Evolutionary conservation across 768 basidiomycete genomes (phyloP).

Genomic region (Auricularia sp.): DNA sequence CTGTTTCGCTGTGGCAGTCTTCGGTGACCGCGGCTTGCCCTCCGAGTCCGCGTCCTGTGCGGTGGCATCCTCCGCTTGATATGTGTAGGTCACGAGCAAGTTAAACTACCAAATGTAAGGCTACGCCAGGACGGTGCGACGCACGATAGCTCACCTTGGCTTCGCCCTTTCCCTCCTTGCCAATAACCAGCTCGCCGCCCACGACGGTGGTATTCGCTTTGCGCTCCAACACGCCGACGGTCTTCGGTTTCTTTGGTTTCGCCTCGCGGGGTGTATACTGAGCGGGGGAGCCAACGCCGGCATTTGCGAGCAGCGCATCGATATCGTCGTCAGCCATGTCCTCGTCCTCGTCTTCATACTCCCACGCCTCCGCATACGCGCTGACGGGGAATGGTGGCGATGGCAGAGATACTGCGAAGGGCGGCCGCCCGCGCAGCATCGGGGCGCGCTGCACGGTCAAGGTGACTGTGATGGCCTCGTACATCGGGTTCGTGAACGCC

Average conservation of each 20-base stretch:
- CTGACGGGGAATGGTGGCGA: conserved; percentile 70
- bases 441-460: conserved; percentile 67
- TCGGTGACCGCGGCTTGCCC: conserved; percentile 29
- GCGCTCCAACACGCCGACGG: conserved; percentile 77
- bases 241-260: conserved; percentile 20
- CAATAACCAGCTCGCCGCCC: conserved; percentile 79
- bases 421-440: conserved; percentile 49
- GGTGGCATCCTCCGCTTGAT: conserved; percentile 78
- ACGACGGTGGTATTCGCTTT: conserved; percentile 84
- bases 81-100: conserved; percentile 89
- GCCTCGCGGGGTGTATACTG: neutral
- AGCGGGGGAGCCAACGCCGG: conserved; percentile 5
- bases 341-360: conserved; percentile 86
- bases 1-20: conserved; percentile 23
- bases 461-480: conserved; percentile 91
- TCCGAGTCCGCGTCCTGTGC: conserved; percentile 45
- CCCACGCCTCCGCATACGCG: conserved; percentile 95
- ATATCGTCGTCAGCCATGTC: conserved; percentile 55
- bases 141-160: conserved; percentile 53
- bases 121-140: neutral
- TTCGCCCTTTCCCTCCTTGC: conserved; percentile 65
- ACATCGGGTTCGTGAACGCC: conserved; percentile 87
- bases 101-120: conserved; percentile 54
- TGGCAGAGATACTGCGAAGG: conserved; percentile 75
- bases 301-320: conserved; percentile 16